Evolutionary conservation across 2,329 filamentous ascomycete species (phyloP), one percentile per base, ranked within the genome.

Genomic region (Raffaelea ambrosiae): DNA sequence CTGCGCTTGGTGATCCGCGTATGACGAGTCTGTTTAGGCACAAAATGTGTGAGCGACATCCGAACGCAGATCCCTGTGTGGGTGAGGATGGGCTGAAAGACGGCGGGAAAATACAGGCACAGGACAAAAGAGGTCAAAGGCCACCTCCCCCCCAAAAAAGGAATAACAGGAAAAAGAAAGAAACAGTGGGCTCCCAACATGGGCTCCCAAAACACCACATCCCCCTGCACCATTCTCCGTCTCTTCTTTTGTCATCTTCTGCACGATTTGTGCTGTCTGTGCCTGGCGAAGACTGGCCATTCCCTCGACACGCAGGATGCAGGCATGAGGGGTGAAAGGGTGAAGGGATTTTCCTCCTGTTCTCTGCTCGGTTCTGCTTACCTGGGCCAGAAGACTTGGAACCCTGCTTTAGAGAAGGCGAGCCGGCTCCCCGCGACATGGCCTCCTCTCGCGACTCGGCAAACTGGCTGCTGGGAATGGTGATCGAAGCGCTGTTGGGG

Each of bases 351-450:
- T 29, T 29, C 13, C 26, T 29, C 26, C 26, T 7, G 26, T 29
- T 29, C 13, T 29, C 26, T 7, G 26, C 13, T 29, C 13, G 7
- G 26, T 13, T 7, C 26, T 38, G 13, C 35, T 38, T 38, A 38
- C 35, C 35, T 38, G 35, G 35, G 63, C 63, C 62, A 57, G 60
- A 58, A 50, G 58, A 55, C 54, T 60, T 63, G 23, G 56, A 57
- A 44, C 45, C 57, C 48, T 61, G 59, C 53, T 59, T 61, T 36
- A 57, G 53, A 38, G 54, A 54, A 7, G 53, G 40, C n/a, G 57
- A 57, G 43, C 63, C 62, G 44, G 56, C 54, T 46, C 58, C 66
- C 57, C 65, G 64, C 45, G 67, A 64, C 58, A 66, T 63, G 51
- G 57, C 58, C 53, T 66, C 65, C 54, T 61, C 59, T 52, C 64